Evolutionary conservation across 129 eudicot genomes (phyloP), one percentile per base, ranked within the genome.

Genomic region (carrot (Daucus carota)): DNA sequence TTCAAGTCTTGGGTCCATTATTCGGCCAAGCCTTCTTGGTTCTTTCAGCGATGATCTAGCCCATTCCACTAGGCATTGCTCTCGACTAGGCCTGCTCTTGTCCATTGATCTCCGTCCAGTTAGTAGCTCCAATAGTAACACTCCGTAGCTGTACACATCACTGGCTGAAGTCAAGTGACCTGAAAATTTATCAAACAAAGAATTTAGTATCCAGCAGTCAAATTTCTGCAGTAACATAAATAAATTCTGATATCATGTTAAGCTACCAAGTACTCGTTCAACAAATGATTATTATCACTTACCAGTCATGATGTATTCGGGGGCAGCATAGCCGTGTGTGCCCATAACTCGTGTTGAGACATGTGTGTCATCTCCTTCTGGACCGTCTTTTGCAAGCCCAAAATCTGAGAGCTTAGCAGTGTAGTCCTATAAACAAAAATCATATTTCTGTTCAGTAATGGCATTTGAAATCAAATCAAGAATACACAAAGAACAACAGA

Each of bases 321-420:
- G 97, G 17, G 96, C 96, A 29, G 97, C 97, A 41, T 92, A 92
- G 77, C 97, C 97, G 1, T 90, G 94, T 48, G 98, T 92, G 72
- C 98, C 98, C 98, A 92, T 90, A 62, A 92, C 96, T 69, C 98
- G 86, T 5, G 98, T 92, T 20, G 98, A 92, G 63, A 92, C 98
- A 73, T 92, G 98, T n/a, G 98, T 90, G 24, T 92, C 92, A 67
- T 92, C 98, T 77, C 96, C 98, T 73, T 90, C 96, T 0, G 98
- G 98, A 36, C 98, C 98, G 76, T 92, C 98, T 45, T 90, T 92
- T 5, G 98, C 98, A n/a, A 92, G 89, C 12, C 98, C 98, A 70
- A 92, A 92, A 73, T 92, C 98, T 6, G 98, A 92, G 62, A 92
- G 86, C 71, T 92, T 92, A 66, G 98, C 92, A 5, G 87, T 90